phyloP scores from a whole-genome alignment of 2,329 filamentous ascomycete genomes.

The Plenodomus lindquistii region DNA sequence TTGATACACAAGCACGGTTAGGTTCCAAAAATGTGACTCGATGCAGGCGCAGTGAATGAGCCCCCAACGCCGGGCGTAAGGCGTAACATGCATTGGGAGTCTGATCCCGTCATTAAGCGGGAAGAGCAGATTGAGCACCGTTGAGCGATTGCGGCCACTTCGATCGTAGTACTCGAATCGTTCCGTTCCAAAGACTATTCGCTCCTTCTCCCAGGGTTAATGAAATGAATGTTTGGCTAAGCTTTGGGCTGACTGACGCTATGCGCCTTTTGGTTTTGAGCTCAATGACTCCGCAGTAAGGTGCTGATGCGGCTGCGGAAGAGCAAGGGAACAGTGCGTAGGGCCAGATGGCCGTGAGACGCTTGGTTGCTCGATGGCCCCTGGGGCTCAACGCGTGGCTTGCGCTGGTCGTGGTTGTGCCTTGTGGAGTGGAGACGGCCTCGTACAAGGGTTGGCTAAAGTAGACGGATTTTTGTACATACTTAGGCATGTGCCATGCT shows the following conservation, averaged over 20 bases:
- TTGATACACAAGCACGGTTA: neutral
- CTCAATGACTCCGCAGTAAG: slow-evolving; percentile 31
- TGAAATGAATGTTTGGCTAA: slow-evolving; percentile 13
- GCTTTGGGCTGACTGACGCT: slow-evolving; percentile 28
- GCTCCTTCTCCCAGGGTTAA: neutral
- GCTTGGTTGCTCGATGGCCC: slow-evolving; percentile 18
- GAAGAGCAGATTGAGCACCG: slow-evolving; percentile 4
- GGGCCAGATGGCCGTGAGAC: slow-evolving; percentile 30
- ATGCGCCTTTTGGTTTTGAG: slow-evolving; percentile 16
- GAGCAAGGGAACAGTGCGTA: slow-evolving; percentile 32
- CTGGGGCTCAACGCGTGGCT: slow-evolving; percentile 24
- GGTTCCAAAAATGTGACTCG: slow-evolving; percentile 6
- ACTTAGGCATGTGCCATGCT: slow-evolving; percentile 19
- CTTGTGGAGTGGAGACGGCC: neutral
- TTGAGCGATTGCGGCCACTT: slow-evolving; percentile 5
- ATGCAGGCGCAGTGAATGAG: slow-evolving; percentile 25
- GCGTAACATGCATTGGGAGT: slow-evolving; percentile 14
- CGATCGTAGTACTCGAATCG: neutral
- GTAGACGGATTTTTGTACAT: neutral
- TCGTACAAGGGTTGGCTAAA: slow-evolving; percentile 4
- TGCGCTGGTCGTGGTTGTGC: slow-evolving; percentile 8
- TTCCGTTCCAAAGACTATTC: slow-evolving; percentile 10
- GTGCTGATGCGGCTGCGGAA: slow-evolving; percentile 36
- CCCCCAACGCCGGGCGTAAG: slow-evolving; percentile 22
- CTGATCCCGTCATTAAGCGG: slow-evolving; percentile 3